phyloP scores from a whole-genome alignment of 2,329 filamentous ascomycete genomes.

The Diaporthe citriasiana region DNA sequence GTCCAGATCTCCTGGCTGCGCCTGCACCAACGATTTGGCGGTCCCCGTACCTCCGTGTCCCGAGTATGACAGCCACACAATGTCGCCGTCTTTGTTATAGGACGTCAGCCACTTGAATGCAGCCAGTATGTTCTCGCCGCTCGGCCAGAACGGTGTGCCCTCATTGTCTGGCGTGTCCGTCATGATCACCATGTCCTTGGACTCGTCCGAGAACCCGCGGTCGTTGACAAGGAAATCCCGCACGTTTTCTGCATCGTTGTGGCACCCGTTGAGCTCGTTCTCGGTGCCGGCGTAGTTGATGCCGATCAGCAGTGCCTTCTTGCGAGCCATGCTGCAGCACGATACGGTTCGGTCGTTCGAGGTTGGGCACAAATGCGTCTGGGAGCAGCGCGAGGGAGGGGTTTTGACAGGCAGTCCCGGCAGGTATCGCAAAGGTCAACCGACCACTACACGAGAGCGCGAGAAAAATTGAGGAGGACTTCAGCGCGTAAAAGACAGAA shows the following conservation, averaged over 20 bases:
- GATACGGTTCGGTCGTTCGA: background rate
- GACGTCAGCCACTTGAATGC: constrained; percentile 72
- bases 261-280: constrained; percentile 71
- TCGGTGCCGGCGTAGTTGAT: constrained; percentile 73
- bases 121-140: constrained; percentile 54
- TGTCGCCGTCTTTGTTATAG: constrained; percentile 62
- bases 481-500: background rate
- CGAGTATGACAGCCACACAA: constrained; percentile 70
- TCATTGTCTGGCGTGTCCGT: constrained; percentile 51
- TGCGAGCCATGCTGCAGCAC: constrained; percentile 47
- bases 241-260: constrained; percentile 55
- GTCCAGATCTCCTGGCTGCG: constrained; percentile 3
- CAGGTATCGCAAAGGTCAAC: background rate
- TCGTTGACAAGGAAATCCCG: constrained; percentile 54
- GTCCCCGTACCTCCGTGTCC: constrained; percentile 64
- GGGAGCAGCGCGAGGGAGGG: background rate
- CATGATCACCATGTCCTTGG: constrained; percentile 54
- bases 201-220: constrained; percentile 52
- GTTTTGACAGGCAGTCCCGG: background rate
- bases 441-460: background rate
- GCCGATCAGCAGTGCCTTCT: constrained; percentile 58
- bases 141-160: constrained; percentile 53
- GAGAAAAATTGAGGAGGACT: background rate
- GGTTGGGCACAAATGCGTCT: background rate
- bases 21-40: background rate